A percentile compares a stretch with the other conserved stretches of the same genome.
Evolutionary conservation across 1,284 basidiomycete genomes (phyloP).

Genomic region (Rugosomyces carneus): DNA sequence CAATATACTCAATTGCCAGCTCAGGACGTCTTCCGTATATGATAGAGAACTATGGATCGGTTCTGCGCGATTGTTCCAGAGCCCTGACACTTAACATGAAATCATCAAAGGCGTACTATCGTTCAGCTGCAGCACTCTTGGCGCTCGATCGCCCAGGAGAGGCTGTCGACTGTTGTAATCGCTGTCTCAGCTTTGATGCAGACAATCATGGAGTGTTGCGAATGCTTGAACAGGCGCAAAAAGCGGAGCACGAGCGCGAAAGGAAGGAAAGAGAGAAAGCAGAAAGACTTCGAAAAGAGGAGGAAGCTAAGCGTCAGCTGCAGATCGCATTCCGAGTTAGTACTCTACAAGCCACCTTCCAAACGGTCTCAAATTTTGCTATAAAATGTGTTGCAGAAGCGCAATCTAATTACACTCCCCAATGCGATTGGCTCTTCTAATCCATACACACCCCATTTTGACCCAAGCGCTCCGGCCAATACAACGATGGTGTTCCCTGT

Average conservation of each 20-base stretch:
- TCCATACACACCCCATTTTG: conserved; percentile 58
- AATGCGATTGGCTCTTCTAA: conserved; percentile 52
- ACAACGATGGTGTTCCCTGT: conserved; percentile 76
- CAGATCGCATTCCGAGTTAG: conserved; percentile 58
- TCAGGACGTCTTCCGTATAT: not conserved
- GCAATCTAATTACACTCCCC: conserved; percentile 54
- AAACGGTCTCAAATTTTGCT: conserved; percentile 1
- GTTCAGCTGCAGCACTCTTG: conserved; percentile 72
- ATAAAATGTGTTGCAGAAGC: conserved; percentile 39
- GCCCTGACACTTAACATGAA: conserved; percentile 59
- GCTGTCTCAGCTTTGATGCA: conserved; percentile 56
- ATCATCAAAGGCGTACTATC: conserved; percentile 79
- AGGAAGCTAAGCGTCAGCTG: conserved; percentile 42
- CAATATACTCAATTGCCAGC: not conserved
- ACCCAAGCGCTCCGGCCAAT: conserved; percentile 48
- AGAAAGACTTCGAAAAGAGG: conserved; percentile 41
- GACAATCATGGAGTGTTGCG: conserved; percentile 46
- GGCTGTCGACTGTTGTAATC: conserved; percentile 71
- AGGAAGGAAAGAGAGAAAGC: conserved; percentile 43
- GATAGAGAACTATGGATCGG: conserved; percentile 81
- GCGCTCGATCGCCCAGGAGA: conserved; percentile 72
- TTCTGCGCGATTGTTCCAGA: conserved; percentile 77
- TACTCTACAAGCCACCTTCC: not conserved
- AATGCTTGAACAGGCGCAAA: conserved; percentile 41
- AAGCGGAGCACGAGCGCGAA: conserved; percentile 44